Evolutionary conservation across 2,329 filamentous ascomycete genomes (phyloP), one percentile per base, ranked within the genome.

Genomic region (Trichoderma guizhouense): DNA sequence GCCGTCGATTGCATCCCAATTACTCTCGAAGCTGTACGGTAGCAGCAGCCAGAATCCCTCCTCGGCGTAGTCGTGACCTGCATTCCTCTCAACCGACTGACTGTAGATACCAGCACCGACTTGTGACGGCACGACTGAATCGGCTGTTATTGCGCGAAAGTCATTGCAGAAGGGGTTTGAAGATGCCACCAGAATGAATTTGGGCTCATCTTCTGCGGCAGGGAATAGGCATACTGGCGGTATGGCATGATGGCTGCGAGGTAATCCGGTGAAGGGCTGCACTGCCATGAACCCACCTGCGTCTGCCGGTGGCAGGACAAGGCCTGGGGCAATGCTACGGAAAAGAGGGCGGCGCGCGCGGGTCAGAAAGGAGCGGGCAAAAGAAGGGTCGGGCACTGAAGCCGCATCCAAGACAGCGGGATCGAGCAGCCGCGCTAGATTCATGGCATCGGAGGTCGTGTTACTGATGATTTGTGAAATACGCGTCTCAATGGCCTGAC

Each of bases 321-420:
- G 71, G 7, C 72, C 67, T 21, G 71, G 71, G 11, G 72, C 72
- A 18, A 74, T 71, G 30, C 21, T 58, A 7, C 12, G 24, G 18
- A 74, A 69, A 7, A 30, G 67, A 47, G 71, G 72, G 9, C 72
- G 72, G 11, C 58, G 71, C n/a, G 72, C 71, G 51, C 24, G 55
- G 34, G 65, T 58, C 8, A 73, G 55, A 68, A 73, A 73, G 18
- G 51, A 61, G 67, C 62, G 67, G 0, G 55, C 71, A 60, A 73
- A 73, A 24, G 36, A 72, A 26, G 66, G 39, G 9, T 72, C 9
- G 4, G 65, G 65, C 30, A 58, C 14, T 2, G 26, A 58, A 7
- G 51, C 65, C 21, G 21, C 51, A 39, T 68, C 51, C 12, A 68
- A 5, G 21, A 15, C 21, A 18, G 28, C 21, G 32, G 65, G 21